Conservation (phyloP, 306 rosid species). For the Cucurbita pepo region DNA sequence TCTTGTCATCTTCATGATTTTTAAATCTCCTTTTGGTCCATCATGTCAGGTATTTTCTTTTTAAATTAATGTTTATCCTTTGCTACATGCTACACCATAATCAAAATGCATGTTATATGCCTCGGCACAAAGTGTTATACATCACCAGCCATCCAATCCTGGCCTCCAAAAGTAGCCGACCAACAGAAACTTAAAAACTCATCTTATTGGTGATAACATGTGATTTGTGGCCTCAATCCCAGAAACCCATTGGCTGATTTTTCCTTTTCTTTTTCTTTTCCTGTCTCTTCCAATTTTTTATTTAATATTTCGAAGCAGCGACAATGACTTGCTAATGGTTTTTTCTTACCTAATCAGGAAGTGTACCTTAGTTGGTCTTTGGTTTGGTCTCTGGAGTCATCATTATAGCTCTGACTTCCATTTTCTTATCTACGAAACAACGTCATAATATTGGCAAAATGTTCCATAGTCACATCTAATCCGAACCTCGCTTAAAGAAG, state of each 20-base stretch:
- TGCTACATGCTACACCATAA: conserved; percentile 59
- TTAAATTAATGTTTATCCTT: conserved; percentile 49
- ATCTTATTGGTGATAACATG: conserved; percentile 53
- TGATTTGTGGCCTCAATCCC: conserved; percentile 72
- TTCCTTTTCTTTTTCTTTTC: conserved; percentile 16
- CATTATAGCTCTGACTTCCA: conserved; percentile 18
- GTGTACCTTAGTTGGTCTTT: conserved; percentile 34
- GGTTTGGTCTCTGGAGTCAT: conserved; percentile 16
- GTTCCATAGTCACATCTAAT: conserved; percentile 28
- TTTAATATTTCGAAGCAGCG: not conserved
- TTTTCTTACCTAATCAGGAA: conserved; percentile 42
- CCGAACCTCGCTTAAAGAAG: conserved; percentile 26
- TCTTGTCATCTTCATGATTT: conserved; percentile 8
- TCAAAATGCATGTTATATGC: conserved; percentile 40
- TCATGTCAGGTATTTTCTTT: conserved; percentile 37
- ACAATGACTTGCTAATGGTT: not conserved
- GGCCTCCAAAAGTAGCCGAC: conserved; percentile 86
- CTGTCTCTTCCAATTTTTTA: not conserved
- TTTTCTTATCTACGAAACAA: conserved; percentile 6
- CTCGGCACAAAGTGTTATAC: conserved; percentile 21
- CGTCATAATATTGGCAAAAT: conserved; percentile 8
- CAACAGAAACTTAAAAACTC: conserved; percentile 27
- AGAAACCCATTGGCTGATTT: conserved; percentile 44
- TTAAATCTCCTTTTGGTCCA: conserved; percentile 22
- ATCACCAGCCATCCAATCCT: conserved; percentile 48